Conservation (phyloP, 1,284 basidiomycete species). For the Puccinia triticina region DNA sequence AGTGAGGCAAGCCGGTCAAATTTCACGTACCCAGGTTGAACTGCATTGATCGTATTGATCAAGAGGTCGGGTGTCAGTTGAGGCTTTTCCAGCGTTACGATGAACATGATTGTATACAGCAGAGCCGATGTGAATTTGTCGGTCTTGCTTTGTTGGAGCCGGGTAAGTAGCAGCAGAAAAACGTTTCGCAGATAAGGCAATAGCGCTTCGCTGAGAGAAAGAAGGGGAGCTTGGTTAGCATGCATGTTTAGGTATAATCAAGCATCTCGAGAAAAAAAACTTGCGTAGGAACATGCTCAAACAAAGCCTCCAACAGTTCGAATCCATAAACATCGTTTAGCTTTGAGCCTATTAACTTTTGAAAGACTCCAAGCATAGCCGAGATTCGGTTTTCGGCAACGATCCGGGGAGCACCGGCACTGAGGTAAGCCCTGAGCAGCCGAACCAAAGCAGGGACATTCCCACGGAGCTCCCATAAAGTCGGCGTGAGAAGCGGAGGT, state of each 20-base stretch:
- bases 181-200: conserved; percentile 76
- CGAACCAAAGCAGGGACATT: conserved; percentile 91
- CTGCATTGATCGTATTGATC: conserved; percentile 74
- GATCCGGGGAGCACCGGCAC: conserved; percentile 72
- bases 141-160: conserved; percentile 86
- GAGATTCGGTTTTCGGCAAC: conserved; percentile 74
- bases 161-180: conserved; percentile 77
- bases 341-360: conserved; percentile 86
- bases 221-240: not conserved
- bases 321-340: conserved; percentile 88
- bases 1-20: not conserved
- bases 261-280: not conserved
- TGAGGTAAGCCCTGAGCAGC: conserved; percentile 81
- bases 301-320: conserved; percentile 79
- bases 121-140: conserved; percentile 85
- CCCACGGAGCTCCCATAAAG: conserved; percentile 92
- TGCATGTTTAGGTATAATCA: not conserved
- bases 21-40: conserved; percentile 69
- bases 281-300: conserved; percentile 64
- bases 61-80: conserved; percentile 74
- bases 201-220: conserved; percentile 67
- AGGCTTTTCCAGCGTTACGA: conserved; percentile 73
- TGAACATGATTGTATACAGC: conserved; percentile 75
- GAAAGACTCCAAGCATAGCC: conserved; percentile 83
- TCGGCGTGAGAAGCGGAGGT: conserved; percentile 80